A percentile compares a stretch with the other conserved stretches of the same genome.
phyloP scores from a whole-genome alignment of 73 alveolate species.

The Halteria grandinella region DNA sequence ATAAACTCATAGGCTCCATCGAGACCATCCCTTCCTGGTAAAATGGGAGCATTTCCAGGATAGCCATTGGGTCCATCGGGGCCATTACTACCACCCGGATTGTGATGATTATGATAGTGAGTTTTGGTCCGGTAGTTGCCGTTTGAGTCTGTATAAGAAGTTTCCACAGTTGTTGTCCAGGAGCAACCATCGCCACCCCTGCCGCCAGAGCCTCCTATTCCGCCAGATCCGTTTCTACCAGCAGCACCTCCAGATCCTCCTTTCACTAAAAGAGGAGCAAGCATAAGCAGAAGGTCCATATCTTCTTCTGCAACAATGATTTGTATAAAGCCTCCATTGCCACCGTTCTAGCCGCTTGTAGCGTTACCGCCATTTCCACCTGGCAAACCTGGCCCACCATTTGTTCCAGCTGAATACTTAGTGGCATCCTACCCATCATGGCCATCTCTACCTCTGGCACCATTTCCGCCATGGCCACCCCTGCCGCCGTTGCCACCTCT shows the following conservation, averaged over 20 bases:
- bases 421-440: neutral
- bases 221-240: conserved; percentile 2
- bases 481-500: conserved; percentile 26
- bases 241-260: conserved; percentile 15
- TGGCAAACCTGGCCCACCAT: neutral
- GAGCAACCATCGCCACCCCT: conserved; percentile 16
- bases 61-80: neutral
- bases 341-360: neutral
- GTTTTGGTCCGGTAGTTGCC: neutral
- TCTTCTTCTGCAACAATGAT: conserved; percentile 17
- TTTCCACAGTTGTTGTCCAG: neutral
- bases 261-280: neutral
- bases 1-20: neutral
- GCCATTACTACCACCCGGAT: conserved; percentile 19
- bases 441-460: neutral
- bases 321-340: conserved; percentile 4
- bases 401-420: neutral
- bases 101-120: neutral
- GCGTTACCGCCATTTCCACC: conserved; percentile 12
- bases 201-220: conserved; percentile 10
- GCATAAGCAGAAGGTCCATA: neutral
- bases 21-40: neutral
- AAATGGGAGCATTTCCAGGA: neutral
- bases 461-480: conserved; percentile 20
- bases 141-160: conserved; percentile 3